Base-by-base conservation (phyloP, 306 rosid species). In the apple (Malus domestica) region DNA sequence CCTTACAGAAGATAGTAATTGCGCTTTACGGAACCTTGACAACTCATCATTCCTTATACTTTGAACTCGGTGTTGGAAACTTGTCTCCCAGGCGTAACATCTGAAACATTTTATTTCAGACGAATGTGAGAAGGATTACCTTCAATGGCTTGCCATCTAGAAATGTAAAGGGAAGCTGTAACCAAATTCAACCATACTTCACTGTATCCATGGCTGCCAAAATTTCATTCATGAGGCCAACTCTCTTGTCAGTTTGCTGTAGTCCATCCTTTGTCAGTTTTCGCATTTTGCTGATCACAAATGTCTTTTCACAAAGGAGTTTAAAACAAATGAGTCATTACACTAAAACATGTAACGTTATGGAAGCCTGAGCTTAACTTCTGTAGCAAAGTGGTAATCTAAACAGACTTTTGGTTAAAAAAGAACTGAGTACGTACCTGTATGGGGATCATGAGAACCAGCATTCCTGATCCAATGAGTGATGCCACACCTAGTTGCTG, bases 401-500 rank as follows among this genome's bases (percentile, higher is more conserved):
- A 25, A 9, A 69, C 5, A 25, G 59, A 70, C 61, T 49, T 6
- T 49, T 29, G 25, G 54, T 49, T 27, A 9, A 16, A 13, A 23
- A 63, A 4, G 18, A 32, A 19, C 19, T 19, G 55, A 22, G n/a
- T 70, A 59, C 84, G 75, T 49, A 87, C 98, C 93, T 93, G 98
- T 20, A 89, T 64, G 15, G 98, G 98, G 70, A 93, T 51, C 68
- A 82, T 83, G 77, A 89, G 89, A 85, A 85, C 83, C 52, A 93
- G 87, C 82, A 89, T 59, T 33, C 91, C 58, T 19, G 91, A 74
- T 78, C 98, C 98, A 68, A 86, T 8, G 77, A 94, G 89, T 25
- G 98, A 87, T 77, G 98, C 94, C 79, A 91, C 90, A 54, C 98
- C 98, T 61, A 94, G 84, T 80, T 94, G 98, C 85, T 91, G 97